Base-by-base conservation (phyloP, 352 stramenopile species). In the Phytopythium litorale region DNA sequence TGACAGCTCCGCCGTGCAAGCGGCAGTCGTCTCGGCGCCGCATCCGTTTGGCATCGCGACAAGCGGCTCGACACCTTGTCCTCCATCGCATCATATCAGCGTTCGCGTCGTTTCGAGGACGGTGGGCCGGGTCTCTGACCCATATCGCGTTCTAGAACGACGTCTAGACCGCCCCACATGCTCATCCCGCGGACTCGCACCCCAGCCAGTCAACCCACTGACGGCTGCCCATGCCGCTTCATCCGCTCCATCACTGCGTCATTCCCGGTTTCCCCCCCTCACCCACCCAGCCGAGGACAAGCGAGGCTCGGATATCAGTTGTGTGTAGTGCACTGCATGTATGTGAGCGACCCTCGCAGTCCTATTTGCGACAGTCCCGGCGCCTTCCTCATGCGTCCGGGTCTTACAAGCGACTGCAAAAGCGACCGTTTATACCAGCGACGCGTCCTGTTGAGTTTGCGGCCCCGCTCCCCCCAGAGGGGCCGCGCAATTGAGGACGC, bases 371-470 rank as follows among this genome's bases (percentile, higher is more conserved):
- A 92, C 82, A 87, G 82, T 90, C 78, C 81, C 66, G 82, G 70
- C 64, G 60, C 66, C 66, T 74, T 16, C 23, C 65, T 68, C 68
- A 70, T 92, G 78, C 82, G 70, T 68, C 68, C 80, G 81, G 76
- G 79, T 90, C 82, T 92, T 92, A 92, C 82, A 90, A 87, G 75
- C 58, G 77, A 88, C 80, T 90, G 82, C 82, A 78, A 92, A 73
- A 92, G 82, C 53, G 71, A 92, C 62, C 75, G 82, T 92, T 92
- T 88, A 88, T 81, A 89, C 77, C 70, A 92, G 82, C 82, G 77
- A 69, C 58, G 75, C 76, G 66, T 90, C 82, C 82, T 75, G 82
- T 92, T 92, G 82, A 92, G 82, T 92, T 88, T 89, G 80, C 63
- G 71, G 64, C 78, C 78, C 87, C 72, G 74, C 79, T 84, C 72